Evolutionary conservation across 495 filamentous ascomycete species (phyloP), one percentile per base, ranked within the genome.

Genomic region (Talaromyces ruber): DNA sequence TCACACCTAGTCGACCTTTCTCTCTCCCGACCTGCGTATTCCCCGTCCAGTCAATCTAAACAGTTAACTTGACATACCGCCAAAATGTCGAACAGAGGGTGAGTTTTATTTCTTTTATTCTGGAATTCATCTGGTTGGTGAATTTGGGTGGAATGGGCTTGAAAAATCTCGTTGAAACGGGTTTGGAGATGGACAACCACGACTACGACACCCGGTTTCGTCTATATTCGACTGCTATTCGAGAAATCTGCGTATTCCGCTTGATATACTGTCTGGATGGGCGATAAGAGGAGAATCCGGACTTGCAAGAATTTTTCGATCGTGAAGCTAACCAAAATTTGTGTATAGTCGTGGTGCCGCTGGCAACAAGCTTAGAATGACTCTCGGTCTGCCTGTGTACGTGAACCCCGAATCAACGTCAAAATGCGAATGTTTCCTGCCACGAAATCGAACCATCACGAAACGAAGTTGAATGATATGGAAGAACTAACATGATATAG

Each of bases 281-380:
- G 28, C 3, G 51, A 26, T 26, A 5, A n/a, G 51, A 54, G 28
- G 2, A 6, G 51, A 7, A 16, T 12, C 2, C n/a, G 51, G 51
- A 28, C 11, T 54, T 58, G 55, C 51, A 34, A 60, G 12, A 61
- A 32, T 47, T 58, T 21, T 39, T 30, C 12, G 60, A 65, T 61
- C 57, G 30, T 30, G 58, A 63, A 28, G 64, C 72, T 79, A 70
- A 78, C 66, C 30, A 45, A 28, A 43, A 21, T 60, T 64, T 67
- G 55, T 55, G 63, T 64, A 74, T 64, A 86, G 83, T 76, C 81
- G 93, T 73, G 89, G 89, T 89, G 88, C 90, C 84, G 86, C 93
- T 69, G 95, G 94, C 84, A 96, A 96, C 89, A 98, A 98, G 89
- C 88, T 98, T 67, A 98, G 97, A 88, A 98, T 98, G 94, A 96